These are phyloP conservation scores for Russula brevipes DNA, from an alignment of 768 basidiomycete species.

Conservation along the genomic window DNA sequence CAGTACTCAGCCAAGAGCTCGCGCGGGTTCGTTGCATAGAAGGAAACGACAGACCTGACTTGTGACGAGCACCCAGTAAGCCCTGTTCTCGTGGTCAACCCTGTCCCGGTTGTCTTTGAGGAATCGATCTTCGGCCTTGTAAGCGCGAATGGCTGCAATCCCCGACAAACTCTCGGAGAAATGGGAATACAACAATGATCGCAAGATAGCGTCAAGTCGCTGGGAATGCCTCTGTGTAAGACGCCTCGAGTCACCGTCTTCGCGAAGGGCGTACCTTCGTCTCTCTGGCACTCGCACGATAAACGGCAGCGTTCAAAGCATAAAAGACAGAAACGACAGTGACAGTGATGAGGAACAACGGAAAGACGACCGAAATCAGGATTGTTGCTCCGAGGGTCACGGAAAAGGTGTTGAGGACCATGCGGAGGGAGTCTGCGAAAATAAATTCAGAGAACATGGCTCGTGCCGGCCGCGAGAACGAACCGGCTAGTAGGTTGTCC, in stretches of 20 bases:
- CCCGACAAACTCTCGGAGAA: slow-evolving; percentile 90
- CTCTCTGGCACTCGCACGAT: slow-evolving; percentile 80
- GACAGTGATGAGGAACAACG: slow-evolving; percentile 81
- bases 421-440: slow-evolving; percentile 59
- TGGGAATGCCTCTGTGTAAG: slow-evolving; percentile 27
- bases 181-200: slow-evolving; percentile 83
- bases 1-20: slow-evolving; percentile 70
- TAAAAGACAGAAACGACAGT: slow-evolving; percentile 56
- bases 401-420: slow-evolving; percentile 59
- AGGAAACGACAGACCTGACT: slow-evolving; percentile 52
- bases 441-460: slow-evolving; percentile 5
- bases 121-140: slow-evolving; percentile 76
- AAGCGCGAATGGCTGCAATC: slow-evolving; percentile 82
- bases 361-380: slow-evolving; percentile 68
- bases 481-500: slow-evolving; percentile 65
- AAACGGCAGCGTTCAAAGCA: slow-evolving; percentile 70
- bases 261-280: slow-evolving; percentile 48
- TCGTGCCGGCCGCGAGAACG: slow-evolving; percentile 3
- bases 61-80: slow-evolving; percentile 81
- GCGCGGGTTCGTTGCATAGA: slow-evolving; percentile 26
- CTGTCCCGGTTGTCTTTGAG: slow-evolving; percentile 64
- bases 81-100: slow-evolving; percentile 82
- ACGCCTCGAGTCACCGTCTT: background rate
- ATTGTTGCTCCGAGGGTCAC: slow-evolving; percentile 72
- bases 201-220: slow-evolving; percentile 74